Evolutionary conservation across 306 rosid species (phyloP).

Genomic region (Trichosanthes cucumerina): DNA sequence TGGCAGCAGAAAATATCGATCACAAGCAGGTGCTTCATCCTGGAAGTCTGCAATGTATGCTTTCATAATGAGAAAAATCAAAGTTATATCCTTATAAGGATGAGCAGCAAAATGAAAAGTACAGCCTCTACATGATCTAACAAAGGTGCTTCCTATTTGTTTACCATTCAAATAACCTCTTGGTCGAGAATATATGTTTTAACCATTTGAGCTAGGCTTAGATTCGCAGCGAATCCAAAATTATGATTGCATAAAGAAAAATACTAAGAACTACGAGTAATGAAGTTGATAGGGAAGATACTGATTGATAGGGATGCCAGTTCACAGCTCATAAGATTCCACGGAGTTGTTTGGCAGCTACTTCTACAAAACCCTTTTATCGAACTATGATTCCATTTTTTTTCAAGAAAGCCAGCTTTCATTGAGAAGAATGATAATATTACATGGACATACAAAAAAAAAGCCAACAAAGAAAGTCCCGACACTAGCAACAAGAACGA

Average conservation of each 20-base stretch:
- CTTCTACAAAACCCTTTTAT: no score
- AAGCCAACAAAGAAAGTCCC: no score
- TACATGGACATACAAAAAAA: no score
- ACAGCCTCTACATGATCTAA: background rate
- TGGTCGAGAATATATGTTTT: background rate
- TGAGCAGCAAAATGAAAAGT: background rate
- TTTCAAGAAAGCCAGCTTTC: no score
- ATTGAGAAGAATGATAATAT: no score
- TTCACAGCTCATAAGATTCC: background rate
- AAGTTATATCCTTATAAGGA: background rate
- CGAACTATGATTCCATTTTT: no score
- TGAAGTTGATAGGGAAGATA: no score
- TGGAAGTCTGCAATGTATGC: background rate
- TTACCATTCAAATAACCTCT: background rate
- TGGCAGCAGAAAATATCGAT: background rate
- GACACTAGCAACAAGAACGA: no score
- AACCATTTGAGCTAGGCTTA: no score
- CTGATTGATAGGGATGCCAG: background rate
- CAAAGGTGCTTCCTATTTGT: background rate
- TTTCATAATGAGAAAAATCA: background rate
- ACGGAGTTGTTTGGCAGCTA: background rate
- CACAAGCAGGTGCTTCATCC: background rate
- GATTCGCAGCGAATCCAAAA: background rate
- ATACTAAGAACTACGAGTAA: background rate
- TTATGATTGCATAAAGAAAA: background rate